Evolutionary conservation across 345 rosid genomes (phyloP), one percentile per base, ranked within the genome.

Genomic region (Aethionema arabicum): DNA sequence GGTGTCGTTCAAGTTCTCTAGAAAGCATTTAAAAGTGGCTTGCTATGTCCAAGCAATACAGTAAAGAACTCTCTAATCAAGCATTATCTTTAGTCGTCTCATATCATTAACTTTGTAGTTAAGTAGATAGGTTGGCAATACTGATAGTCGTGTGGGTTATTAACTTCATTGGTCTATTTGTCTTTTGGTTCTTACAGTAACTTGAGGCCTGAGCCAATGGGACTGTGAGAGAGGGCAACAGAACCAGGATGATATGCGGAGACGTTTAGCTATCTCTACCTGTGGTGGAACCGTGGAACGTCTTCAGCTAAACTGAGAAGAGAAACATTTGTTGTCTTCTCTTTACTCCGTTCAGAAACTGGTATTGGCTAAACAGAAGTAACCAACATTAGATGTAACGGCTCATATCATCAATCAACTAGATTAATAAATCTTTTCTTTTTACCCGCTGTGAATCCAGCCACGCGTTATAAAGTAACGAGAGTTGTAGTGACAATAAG

Each of bases 181-280:
- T 33, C 27, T 21, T 50, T 31, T 38, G 31, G 50, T 39, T 52
- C 42, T 31, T 44, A 16, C 52, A 43, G 61, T 52, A 42, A 6
- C 48, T 41, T 52, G 54, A 36, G 27, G 27, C 27, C 27, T 21
- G 27, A 21, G 27, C 27, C 27, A 21, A 1, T 21, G 27, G 27
- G 43, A 30, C 52, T 30, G 44, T 53, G 48, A 14, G 55, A 36
- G 60, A 59, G 37, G 65, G 39, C 30, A 48, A 35, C 51, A 33
- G 11, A 30, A 12, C 51, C 30, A 11, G 37, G 50, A 43, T 46
- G 68, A 29, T 37, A 27, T 11, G 3, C 15, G 35, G 35, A 21
- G 14, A 29, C 32, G 53, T 10, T 27, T 15, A 58, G 59, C 72
- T 40, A 67, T 12, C 37, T 42, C 30, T 42, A 50, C 32, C 48